phyloP scores from a whole-genome alignment of 306 rosid species.

The Lagenaria siceraria region DNA sequence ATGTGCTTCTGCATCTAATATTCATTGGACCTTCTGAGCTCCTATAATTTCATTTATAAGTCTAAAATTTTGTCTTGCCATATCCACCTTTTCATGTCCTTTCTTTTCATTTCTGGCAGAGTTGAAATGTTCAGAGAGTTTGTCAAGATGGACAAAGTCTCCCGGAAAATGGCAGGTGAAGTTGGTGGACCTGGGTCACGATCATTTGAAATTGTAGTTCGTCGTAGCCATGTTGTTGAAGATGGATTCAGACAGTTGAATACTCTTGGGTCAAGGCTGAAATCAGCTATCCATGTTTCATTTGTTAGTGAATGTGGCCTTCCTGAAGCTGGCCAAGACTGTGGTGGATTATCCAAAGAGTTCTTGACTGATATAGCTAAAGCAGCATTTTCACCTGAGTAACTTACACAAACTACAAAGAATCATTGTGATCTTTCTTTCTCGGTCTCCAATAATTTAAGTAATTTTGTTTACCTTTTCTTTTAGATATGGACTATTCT shows the following conservation, averaged over 20 bases:
- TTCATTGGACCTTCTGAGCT: neutral
- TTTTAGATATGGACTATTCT: constrained; percentile 69
- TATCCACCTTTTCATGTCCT: neutral
- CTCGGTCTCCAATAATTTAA: neutral
- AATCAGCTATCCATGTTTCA: constrained; percentile 87
- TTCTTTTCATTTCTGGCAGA: constrained; percentile 34
- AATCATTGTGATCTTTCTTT: neutral
- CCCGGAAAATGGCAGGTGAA: constrained; percentile 96
- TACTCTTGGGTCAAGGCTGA: constrained; percentile 75
- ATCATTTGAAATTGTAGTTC: constrained; percentile 62
- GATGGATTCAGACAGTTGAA: constrained; percentile 87
- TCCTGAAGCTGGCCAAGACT: constrained; percentile 95
- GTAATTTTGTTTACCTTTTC: constrained; percentile 13
- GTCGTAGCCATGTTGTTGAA: constrained; percentile 85
- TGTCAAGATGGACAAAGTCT: constrained; percentile 83
- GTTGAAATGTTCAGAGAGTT: constrained; percentile 97
- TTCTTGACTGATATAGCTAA: constrained; percentile 84
- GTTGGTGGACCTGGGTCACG: constrained; percentile 74
- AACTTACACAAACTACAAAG: constrained; percentile 23
- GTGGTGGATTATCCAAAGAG: constrained; percentile 96
- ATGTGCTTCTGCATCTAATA: neutral
- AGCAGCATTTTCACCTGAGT: constrained; percentile 87
- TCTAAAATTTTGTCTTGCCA: neutral
- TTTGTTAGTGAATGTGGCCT: constrained; percentile 98
- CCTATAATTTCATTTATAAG: neutral